A percentile compares a stretch with the other conserved stretches of the same genome.
phyloP scores from a whole-genome alignment of 352 stramenopile genomes.

The Phytopythium chamaehyphon region DNA sequence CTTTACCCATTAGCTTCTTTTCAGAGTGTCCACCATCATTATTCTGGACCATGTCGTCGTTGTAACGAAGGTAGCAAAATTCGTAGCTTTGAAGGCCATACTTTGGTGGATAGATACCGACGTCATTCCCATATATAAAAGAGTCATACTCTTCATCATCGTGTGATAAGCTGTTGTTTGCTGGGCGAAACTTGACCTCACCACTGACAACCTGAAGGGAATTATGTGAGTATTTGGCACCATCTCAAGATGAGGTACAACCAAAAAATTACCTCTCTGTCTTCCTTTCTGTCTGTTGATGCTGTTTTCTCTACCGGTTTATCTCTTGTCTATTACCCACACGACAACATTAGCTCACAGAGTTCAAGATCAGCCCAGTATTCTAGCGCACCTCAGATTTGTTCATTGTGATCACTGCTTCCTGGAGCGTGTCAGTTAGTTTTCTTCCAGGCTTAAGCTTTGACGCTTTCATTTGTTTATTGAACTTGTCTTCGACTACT shows the following conservation, averaged over 20 bases:
- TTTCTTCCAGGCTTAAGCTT: constrained; percentile 1
- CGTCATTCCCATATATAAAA: constrained; percentile 48
- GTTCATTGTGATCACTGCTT: background rate
- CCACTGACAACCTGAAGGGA: constrained; percentile 19
- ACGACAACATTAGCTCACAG: too few species aligned
- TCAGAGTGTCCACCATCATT: background rate
- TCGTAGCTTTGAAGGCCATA: constrained; percentile 52
- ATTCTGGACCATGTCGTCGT: constrained; percentile 18
- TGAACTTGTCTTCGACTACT: background rate
- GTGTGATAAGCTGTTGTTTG: constrained; percentile 29
- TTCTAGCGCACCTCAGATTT: constrained; percentile 11
- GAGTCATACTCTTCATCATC: constrained; percentile 20
- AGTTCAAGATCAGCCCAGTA: too few species aligned
- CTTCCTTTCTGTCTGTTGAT: too few species aligned
- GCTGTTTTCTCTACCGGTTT: too few species aligned
- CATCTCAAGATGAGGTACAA: too few species aligned
- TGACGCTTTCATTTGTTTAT: background rate
- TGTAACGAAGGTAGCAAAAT: constrained; percentile 48
- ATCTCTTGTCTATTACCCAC: too few species aligned
- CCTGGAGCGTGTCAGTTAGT: too few species aligned
- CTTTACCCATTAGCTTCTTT: background rate
- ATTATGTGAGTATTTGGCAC: too few species aligned
- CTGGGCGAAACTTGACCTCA: constrained; percentile 44
- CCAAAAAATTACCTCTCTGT: too few species aligned
- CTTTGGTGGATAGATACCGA: constrained; percentile 54